Conservation (phyloP, 2,329 filamentous ascomycete genomes). For the Aspergillus amoenus region DNA sequence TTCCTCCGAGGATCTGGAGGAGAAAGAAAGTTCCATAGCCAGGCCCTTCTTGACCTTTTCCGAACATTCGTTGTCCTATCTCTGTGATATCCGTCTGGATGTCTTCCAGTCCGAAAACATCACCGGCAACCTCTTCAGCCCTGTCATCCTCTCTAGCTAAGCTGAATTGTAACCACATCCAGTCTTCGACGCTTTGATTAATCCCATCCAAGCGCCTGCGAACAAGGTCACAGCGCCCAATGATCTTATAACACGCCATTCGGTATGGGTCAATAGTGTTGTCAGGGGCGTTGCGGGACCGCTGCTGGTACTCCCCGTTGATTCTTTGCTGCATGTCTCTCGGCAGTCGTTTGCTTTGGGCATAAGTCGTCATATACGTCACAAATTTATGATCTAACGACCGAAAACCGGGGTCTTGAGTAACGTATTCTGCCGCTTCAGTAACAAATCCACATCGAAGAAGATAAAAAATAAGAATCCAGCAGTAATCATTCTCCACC, state of each 20-base stretch:
- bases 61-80: slow-evolving; percentile 88
- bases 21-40: slow-evolving; percentile 92
- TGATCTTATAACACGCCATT: slow-evolving; percentile 96
- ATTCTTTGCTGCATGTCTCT: slow-evolving; percentile 82
- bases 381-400: slow-evolving; percentile 89
- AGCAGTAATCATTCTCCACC: slow-evolving; percentile 79
- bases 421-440: slow-evolving; percentile 85
- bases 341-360: slow-evolving; percentile 73
- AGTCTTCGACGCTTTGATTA: slow-evolving; percentile 62
- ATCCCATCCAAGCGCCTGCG: slow-evolving; percentile 58
- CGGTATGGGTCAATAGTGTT: slow-evolving; percentile 90
- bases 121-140: slow-evolving; percentile 61
- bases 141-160: slow-evolving; percentile 62
- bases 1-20: slow-evolving; percentile 81
- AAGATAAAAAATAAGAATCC: slow-evolving; percentile 92
- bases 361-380: slow-evolving; percentile 82
- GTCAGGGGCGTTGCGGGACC: slow-evolving; percentile 78
- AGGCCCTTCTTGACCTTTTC: slow-evolving; percentile 74
- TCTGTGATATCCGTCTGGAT: slow-evolving; percentile 80
- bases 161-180: slow-evolving; percentile 66
- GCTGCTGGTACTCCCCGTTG: slow-evolving; percentile 84
- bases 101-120: slow-evolving; percentile 63
- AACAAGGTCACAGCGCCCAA: slow-evolving; percentile 70
- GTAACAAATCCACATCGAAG: slow-evolving; percentile 78
- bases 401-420: slow-evolving; percentile 75